Base-by-base conservation (phyloP, 2,329 filamentous ascomycete genomes). In the Pyrenophora tritici-repentis region DNA sequence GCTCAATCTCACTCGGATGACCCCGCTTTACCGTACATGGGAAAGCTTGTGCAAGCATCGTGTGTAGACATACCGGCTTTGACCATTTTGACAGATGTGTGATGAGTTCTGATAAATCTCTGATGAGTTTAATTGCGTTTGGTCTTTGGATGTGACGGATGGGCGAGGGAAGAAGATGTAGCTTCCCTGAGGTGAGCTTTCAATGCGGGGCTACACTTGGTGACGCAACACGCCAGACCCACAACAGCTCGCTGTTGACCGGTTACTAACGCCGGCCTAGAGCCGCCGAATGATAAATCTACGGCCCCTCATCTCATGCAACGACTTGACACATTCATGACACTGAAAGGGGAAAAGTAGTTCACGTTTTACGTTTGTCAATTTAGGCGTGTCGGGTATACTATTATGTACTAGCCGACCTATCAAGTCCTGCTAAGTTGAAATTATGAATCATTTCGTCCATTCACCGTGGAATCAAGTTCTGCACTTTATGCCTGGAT, bases 11-110 rank as follows among this genome's bases (percentile, higher is more conserved):
- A 63, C 37, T 36, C 48, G 79, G 81, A 73, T 14, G 40, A 61
- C 72, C 70, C 71, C 71, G 64, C 72, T 59, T 67, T 66, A 42
- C 62, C 66, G 35, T 52, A 65, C 59, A 29, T 18, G 47, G 65
- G 48, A 65, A 62, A 56, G 61, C 49, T 48, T 49, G 38, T 32
- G 45, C 47, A 50, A 40, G 41, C 62, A 56, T 34, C 40, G 50
- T 10, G 50, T 45, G 54, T 36, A 55, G 22, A 85, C 89, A 74
- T 86, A 96, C 91, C 90, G 81, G 93, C 92, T 86, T 96, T 97
- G 83, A 97, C 92, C 92, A 97, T 97, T 86, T 86, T 96, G 88
- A 81, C 79, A 81, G 79, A 81, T 78, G 55, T 61, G 56, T 44
- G 45, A 53, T 53, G 47, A 44, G 50, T 41, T 53, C 56, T 59